Conservation (phyloP, 1,284 basidiomycete genomes). For the Melampsora larici-populina region DNA sequence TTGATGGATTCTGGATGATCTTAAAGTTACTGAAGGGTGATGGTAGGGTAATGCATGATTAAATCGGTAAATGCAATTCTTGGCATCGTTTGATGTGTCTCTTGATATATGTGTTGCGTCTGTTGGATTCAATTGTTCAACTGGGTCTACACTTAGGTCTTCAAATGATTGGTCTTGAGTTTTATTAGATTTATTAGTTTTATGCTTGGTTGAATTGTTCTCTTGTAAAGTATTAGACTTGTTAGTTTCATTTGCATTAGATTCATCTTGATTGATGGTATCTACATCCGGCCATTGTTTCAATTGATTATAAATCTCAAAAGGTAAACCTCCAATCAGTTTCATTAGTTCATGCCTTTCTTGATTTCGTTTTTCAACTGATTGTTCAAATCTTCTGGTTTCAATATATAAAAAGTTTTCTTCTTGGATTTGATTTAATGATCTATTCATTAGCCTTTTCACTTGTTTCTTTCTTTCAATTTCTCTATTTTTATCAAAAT, state of each 20-base stretch:
- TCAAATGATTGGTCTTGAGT: neutral
- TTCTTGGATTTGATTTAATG: slow-evolving; percentile 82
- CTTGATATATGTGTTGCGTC: neutral
- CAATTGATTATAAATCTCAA: slow-evolving; percentile 33
- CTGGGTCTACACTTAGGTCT: neutral
- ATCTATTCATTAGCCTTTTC: slow-evolving; percentile 75
- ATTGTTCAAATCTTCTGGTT: slow-evolving; percentile 88
- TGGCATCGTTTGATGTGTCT: slow-evolving; percentile 2
- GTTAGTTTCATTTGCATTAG: neutral
- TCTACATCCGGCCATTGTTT: slow-evolving; percentile 30
- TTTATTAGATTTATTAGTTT: neutral
- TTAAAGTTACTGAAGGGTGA: slow-evolving; percentile 13
- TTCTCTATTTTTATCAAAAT: too few species aligned
- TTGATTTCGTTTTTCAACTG: slow-evolving; percentile 77
- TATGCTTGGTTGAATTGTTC: neutral
- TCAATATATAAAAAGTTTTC: slow-evolving; percentile 95
- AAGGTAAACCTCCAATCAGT: slow-evolving; percentile 59
- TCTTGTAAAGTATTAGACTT: neutral
- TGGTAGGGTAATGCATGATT: slow-evolving; percentile 2
- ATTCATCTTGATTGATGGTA: neutral
- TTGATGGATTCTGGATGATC: slow-evolving; percentile 26
- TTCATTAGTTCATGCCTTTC: slow-evolving; percentile 87
- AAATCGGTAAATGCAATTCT: slow-evolving; percentile 34
- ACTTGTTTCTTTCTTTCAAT: slow-evolving; percentile 71
- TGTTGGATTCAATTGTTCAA: neutral